Base-by-base conservation (phyloP, 169 alveolate species). In the Plasmodium berghei region DNA sequence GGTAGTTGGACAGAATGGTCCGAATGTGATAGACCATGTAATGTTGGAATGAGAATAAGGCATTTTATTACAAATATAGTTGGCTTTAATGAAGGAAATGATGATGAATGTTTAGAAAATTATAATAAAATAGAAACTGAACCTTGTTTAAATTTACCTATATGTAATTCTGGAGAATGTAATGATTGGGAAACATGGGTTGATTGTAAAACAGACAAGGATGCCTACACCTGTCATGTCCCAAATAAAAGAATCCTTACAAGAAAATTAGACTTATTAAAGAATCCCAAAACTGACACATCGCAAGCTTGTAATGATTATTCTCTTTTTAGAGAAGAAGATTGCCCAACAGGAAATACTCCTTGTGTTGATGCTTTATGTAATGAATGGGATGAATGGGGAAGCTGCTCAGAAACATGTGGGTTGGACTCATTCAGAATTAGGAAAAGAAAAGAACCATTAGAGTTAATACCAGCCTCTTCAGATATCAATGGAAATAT, bases 301-400 rank as follows among this genome's bases (percentile, higher is more conserved):
- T 63, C 89, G 4, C 16, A 62, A n/a, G 16, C 66, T 64, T 77
- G 89, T 45, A 77, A 69, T 45, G 89, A 77, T 59, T 77, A 63
- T 45, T 48, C 48, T 6, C 28, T 77, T 9, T 77, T 77, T 54
- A 77, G 77, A 64, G 89, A 77, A 64, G 89, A 77, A 64, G 89
- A 77, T 22, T 77, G 89, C 46, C 77, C 89, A 16, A 58, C n/a
- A 58, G 12, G 45, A 20, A 70, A 56, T 48, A 26, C 70, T n/a
- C 67, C 75, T 40, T 77, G 89, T 46, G 66, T 48, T 45, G 63
- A 77, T 55, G 89, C 89, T 16, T 42, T 77, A 58, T 77, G 89
- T 52, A 77, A 77, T 69, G 89, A 77, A 55, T 77, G 89, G 89
- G 89, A 77, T 48, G 89, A 77, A 18, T 77, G 89, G 89, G 89